Percentiles rank a stretch among this genome's conserved stretches.
Conservation (phyloP, 2,329 filamentous ascomycete genomes). For the Penicillium olsonii region DNA sequence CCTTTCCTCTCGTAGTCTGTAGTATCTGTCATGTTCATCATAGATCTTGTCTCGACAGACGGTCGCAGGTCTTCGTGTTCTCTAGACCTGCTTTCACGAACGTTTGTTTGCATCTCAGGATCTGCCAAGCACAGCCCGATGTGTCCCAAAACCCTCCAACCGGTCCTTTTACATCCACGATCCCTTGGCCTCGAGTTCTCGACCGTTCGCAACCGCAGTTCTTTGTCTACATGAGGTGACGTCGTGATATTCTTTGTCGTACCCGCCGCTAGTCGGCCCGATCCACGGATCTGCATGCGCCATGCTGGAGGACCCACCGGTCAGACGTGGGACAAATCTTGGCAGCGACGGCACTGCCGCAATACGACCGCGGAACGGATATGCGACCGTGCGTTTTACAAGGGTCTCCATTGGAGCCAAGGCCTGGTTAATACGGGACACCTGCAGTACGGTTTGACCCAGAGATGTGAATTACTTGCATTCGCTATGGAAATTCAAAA, state of each 20-base stretch:
- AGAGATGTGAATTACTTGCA: conserved; percentile 2
- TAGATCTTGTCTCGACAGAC: not conserved
- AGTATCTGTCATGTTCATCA: not conserved
- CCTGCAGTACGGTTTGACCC: too few relatives aligned
- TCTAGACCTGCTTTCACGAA: not conserved
- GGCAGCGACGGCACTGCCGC: not conserved
- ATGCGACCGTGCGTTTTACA: not conserved
- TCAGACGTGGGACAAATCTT: conserved; percentile 1
- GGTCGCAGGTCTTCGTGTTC: not conserved
- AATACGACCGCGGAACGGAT: not conserved
- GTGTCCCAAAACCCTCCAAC: not conserved
- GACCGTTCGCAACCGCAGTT: not conserved
- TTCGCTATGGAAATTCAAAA: conserved; percentile 10
- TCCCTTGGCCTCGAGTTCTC: not conserved
- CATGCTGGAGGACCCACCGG: not conserved
- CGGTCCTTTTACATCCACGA: not conserved
- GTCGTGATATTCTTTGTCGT: conserved; percentile 9
- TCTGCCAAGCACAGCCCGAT: too few relatives aligned
- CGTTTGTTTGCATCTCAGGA: not conserved
- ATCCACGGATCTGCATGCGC: conserved; percentile 4
- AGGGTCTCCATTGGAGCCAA: not conserved
- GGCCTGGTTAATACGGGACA: not conserved
- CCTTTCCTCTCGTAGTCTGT: not conserved
- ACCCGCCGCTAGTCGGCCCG: not conserved
- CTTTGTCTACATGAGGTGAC: conserved; percentile 4